Conservation (phyloP, 108 stramenopile species). For the Skeletonema marinoi region DNA sequence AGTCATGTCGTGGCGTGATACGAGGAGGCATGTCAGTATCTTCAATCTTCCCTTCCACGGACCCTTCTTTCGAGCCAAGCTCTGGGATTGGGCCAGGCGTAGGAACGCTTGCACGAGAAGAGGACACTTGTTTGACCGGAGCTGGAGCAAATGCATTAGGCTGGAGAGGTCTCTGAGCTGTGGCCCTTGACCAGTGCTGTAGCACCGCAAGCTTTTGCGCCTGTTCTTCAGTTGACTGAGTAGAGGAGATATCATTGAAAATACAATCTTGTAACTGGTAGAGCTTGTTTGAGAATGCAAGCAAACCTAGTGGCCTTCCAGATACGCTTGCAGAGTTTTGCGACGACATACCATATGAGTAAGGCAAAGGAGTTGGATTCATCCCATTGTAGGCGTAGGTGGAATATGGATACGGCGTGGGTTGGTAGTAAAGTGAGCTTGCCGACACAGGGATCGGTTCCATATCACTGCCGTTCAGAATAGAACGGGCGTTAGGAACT, state of each 20-base stretch:
- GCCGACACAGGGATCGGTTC: not conserved
- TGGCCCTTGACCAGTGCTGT: constrained; percentile 14
- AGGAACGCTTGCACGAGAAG: not conserved
- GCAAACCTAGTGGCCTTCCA: not conserved
- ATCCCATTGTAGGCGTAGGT: not conserved
- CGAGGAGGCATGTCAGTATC: not conserved
- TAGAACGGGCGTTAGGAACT: not conserved
- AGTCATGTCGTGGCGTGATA: not conserved
- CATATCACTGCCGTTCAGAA: not conserved
- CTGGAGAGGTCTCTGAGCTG: constrained; percentile 18
- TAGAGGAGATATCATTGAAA: not conserved
- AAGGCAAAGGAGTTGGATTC: not conserved
- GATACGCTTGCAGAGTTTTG: not conserved
- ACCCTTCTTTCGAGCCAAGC: not conserved
- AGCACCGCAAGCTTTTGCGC: constrained; percentile 4
- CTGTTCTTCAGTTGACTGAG: not conserved
- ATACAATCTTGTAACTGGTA: constrained; percentile 4
- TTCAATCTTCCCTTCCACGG: too few relatives aligned
- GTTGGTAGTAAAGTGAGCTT: not conserved
- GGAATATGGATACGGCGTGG: too few relatives aligned
- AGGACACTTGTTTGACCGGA: not conserved
- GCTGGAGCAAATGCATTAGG: not conserved
- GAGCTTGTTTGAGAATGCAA: constrained; percentile 7
- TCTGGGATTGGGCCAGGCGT: not conserved
- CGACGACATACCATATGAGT: not conserved